Evolutionary conservation across 23 red algal genomes (phyloP).

Genomic region (Cyanidium caldarium): DNA sequence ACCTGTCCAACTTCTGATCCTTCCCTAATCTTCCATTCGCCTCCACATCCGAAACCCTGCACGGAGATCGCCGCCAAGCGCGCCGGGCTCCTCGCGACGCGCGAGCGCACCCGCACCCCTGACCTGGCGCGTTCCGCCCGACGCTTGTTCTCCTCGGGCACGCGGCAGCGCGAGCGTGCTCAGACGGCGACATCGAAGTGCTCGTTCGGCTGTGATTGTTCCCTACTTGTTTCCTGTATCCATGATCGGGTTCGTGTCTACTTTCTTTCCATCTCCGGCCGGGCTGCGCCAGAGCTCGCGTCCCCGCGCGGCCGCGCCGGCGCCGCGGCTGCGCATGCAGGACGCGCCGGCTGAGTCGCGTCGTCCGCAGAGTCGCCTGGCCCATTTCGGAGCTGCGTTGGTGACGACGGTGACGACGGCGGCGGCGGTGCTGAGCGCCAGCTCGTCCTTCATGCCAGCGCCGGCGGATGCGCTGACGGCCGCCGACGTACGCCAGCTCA

Average conservation of each 20-base stretch:
- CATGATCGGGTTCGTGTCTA: neutral
- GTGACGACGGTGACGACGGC: neutral
- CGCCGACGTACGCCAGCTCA: constrained; percentile 65
- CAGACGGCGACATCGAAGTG: no score
- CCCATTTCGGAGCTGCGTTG: neutral
- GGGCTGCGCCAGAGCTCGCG: neutral
- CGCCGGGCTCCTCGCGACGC: no score
- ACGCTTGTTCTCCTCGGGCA: no score
- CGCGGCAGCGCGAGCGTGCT: no score
- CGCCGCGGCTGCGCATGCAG: neutral
- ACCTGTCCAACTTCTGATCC: no score
- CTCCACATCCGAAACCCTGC: no score
- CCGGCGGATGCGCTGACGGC: constrained; percentile 41
- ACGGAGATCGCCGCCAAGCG: no score
- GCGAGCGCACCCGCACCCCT: no score
- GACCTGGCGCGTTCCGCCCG: no score
- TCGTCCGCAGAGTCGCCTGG: neutral
- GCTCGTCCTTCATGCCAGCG: constrained; percentile 1
- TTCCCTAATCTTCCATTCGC: no score
- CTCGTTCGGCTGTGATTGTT: no score
- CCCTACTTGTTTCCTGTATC: no score
- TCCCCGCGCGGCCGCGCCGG: neutral
- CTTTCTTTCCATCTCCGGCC: neutral
- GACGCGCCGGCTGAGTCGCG: neutral
- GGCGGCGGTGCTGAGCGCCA: neutral